Evolutionary conservation across 2,329 filamentous ascomycete genomes (phyloP).

Genomic region (Rhynchosporium graminicola): DNA sequence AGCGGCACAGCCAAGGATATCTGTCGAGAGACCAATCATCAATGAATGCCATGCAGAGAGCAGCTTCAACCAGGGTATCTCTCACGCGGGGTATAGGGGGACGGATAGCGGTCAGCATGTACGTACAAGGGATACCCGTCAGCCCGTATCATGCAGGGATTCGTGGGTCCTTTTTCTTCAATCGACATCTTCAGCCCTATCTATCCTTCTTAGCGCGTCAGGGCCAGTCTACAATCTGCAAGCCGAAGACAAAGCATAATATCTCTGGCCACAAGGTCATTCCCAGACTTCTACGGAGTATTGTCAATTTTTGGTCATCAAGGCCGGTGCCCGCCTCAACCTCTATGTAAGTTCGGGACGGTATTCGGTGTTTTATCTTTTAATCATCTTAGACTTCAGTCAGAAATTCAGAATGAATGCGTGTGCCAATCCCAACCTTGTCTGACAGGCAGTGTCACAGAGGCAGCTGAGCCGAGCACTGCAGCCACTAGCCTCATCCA

Average conservation of each 20-base stretch:
- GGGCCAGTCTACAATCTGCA: neutral
- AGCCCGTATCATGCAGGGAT: neutral
- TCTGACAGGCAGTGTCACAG: neutral
- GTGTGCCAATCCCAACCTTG: neutral
- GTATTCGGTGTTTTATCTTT: neutral
- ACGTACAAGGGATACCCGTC: neutral
- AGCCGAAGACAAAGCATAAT: neutral
- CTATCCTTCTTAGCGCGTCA: constrained; percentile 3
- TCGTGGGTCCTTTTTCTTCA: neutral
- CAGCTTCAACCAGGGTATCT: neutral
- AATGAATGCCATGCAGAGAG: neutral
- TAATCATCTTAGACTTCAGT: neutral
- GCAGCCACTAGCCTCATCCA: neutral
- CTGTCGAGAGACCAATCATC: constrained; percentile 9
- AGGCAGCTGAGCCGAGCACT: constrained; percentile 4
- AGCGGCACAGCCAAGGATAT: constrained; percentile 1
- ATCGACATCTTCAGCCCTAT: constrained; percentile 13
- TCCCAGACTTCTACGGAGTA: neutral
- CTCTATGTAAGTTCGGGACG: neutral
- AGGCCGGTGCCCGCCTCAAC: constrained; percentile 4
- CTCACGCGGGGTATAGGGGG: constrained; percentile 6
- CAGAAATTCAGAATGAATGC: neutral
- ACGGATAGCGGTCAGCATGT: constrained; percentile 10
- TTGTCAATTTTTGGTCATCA: neutral
- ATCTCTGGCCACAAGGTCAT: neutral